Base-by-base conservation (phyloP, 2,329 filamentous ascomycete species). In the Plenodomus lindquistii region DNA sequence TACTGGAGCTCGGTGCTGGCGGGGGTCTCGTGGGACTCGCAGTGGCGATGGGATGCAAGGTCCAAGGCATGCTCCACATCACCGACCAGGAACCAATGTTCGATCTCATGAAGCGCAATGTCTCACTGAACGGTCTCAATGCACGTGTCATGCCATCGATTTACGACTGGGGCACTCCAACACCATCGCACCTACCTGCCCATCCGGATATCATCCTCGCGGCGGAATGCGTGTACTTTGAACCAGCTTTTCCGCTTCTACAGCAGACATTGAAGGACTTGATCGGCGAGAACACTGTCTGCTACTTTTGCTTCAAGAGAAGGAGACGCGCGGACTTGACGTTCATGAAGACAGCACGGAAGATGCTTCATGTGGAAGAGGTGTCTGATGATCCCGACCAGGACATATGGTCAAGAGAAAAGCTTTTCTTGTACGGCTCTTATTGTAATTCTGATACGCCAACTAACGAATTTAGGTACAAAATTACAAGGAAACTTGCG, bases 221-320 rank as follows among this genome's bases (percentile, higher is more conserved):
- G 3, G 93, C 92, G 35, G 94, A 97, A 72, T 97, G 93, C 74
- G 91, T 96, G 40, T 99, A 97, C 77, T 96, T 96, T 71, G 94
- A 97, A 73, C 91, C 93, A 2, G 90, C 94, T 1, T 97, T 97
- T 67, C 92, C 93, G 22, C 79, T 97, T 27, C 81, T 99, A 39
- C 81, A 94, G 66, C 77, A 85, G 55, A 97, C 93, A 5, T 76
- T 97, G 57, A 78, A 82, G 50, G 85, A 89, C 54, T 78, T 97
- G 40, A 79, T 96, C 56, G 81, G 83, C 15, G 81, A 79, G 3
- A 69, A 79, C 9, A 84, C 83, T 0, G 72, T 91, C 37, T 91
- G 87, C 70, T 87, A 87, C 18, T 97, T 99, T 75, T 96, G 93
- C 77, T 97, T 95, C 80, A 97, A 96, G 79, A 93, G 91, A 76